These are phyloP conservation scores for Conoideocrella luteorostrata DNA, from an alignment of 2,329 filamentous ascomycete species.

Conservation along the genomic window DNA sequence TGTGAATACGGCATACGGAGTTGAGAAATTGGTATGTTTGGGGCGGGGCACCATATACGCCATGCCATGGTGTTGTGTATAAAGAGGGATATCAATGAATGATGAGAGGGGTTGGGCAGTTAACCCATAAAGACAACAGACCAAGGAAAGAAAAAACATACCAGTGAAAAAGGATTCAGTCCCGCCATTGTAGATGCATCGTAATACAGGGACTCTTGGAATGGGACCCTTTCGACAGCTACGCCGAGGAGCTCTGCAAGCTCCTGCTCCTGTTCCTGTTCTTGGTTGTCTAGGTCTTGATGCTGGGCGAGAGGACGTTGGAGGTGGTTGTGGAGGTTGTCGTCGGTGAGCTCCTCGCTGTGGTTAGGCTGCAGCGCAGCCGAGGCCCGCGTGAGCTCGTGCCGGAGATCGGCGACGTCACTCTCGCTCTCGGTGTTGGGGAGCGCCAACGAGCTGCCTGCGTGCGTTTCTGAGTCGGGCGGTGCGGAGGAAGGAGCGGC, in stretches of 20 bases:
- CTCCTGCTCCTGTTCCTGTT: slow-evolving; percentile 1
- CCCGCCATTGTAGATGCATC: slow-evolving; percentile 52
- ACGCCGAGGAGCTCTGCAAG: slow-evolving; percentile 2
- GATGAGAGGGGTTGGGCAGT: no score
- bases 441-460: background rate
- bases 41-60: no score
- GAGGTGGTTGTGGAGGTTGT: no score
- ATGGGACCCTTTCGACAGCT: background rate
- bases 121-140: no score
- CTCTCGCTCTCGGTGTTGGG: slow-evolving; percentile 8
- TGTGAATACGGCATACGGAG: no score
- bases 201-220: slow-evolving; percentile 45
- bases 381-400: slow-evolving; percentile 6
- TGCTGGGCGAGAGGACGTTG: no score
- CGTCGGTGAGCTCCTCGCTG: background rate
- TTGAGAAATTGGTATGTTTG: no score
- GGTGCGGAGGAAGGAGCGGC: no score
- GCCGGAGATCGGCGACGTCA: slow-evolving; percentile 17
- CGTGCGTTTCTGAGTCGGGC: no score
- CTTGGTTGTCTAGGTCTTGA: slow-evolving; percentile 1
- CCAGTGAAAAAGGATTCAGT: slow-evolving; percentile 47
- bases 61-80: background rate
- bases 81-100: slow-evolving; percentile 10
- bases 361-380: background rate
- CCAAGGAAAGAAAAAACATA: slow-evolving; percentile 29